A percentile compares a stretch with the other conserved stretches of the same genome.
Evolutionary conservation across 202 grass and related monocot genomes (phyloP).

Genomic region (Bolboschoenoplectus hybrid): DNA sequence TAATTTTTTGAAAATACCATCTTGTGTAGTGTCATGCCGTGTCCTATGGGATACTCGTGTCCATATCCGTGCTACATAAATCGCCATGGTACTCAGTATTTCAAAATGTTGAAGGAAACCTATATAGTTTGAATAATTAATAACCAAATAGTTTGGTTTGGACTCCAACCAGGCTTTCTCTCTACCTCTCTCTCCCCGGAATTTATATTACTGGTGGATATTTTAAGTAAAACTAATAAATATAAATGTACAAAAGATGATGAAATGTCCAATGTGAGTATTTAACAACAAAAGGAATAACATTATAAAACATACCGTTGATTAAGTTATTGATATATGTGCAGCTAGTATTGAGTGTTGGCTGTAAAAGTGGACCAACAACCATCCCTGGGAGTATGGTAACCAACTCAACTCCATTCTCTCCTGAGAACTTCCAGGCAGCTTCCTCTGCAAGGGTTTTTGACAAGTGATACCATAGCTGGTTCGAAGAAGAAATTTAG

Average conservation of each 20-base stretch:
- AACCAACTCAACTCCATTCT: slow-evolving; percentile 8
- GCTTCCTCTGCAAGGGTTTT: slow-evolving; percentile 23
- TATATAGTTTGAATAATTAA: not conserved
- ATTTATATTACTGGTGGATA: not conserved
- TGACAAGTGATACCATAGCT: slow-evolving; percentile 21
- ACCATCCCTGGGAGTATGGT: not conserved
- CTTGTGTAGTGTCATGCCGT: too few relatives aligned
- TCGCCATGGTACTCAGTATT: not conserved
- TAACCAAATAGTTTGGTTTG: not conserved
- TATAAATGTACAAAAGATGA: not conserved
- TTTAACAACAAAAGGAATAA: too few relatives aligned
- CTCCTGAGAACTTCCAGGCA: slow-evolving; percentile 22
- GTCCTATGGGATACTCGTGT: too few relatives aligned
- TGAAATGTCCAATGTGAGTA: too few relatives aligned
- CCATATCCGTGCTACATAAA: too few relatives aligned
- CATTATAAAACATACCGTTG: not conserved
- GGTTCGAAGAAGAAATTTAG: not conserved
- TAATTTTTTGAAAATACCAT: too few relatives aligned
- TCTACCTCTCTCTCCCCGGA: not conserved
- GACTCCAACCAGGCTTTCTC: not conserved
- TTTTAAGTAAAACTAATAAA: not conserved
- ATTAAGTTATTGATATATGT: not conserved
- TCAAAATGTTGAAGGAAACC: not conserved
- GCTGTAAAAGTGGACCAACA: slow-evolving; percentile 22
- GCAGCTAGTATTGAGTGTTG: slow-evolving; percentile 15